These are phyloP conservation scores for Populus trichocarpa DNA, from an alignment of 441 rosid species.

Conservation along the genomic window DNA sequence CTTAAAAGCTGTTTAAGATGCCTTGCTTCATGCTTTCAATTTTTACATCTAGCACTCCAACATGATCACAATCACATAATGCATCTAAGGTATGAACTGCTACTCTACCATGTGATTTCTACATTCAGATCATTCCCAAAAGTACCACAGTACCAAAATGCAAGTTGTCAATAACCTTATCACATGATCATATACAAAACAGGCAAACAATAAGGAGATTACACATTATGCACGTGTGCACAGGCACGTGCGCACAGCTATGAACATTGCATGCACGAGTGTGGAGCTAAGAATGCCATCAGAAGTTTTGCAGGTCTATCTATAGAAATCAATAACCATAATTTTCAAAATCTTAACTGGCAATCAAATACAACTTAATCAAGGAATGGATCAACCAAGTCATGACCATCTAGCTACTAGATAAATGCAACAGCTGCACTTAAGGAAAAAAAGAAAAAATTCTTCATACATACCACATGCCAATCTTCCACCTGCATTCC, in stretches of 20 bases:
- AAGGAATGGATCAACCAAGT: slow-evolving; percentile 3
- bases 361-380: neutral
- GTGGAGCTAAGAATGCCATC: neutral
- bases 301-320: neutral
- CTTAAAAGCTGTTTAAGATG: neutral
- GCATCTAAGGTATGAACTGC: neutral
- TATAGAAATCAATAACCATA: neutral
- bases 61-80: neutral
- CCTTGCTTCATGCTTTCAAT: neutral
- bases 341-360: neutral
- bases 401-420: neutral
- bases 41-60: neutral
- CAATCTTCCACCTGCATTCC: slow-evolving; percentile 97
- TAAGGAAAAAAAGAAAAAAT: neutral
- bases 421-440: neutral
- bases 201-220: slow-evolving; percentile 6
- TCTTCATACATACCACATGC: slow-evolving; percentile 73
- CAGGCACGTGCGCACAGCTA: neutral
- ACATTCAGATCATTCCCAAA: neutral
- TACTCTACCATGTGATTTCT: neutral
- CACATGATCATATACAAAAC: too few species aligned
- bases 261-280: neutral
- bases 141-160: neutral
- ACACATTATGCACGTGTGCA: neutral
- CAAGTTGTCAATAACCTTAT: neutral